Percentiles rank a stretch among this genome's conserved stretches.
These are phyloP conservation scores for Aspergillus sp. DNA, from an alignment of 2,329 filamentous ascomycete species.

Conservation along the genomic window DNA sequence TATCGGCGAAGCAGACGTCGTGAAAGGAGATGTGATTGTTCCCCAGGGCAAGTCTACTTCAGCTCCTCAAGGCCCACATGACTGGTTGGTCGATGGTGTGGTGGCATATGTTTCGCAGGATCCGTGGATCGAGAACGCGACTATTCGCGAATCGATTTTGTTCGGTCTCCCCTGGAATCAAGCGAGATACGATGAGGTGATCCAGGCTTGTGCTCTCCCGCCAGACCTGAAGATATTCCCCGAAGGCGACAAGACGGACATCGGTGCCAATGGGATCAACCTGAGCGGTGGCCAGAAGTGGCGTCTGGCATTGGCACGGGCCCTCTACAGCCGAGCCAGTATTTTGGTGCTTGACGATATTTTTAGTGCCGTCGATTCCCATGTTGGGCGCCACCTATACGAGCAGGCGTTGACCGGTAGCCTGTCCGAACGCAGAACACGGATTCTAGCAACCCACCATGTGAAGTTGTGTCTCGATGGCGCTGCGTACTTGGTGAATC, in stretches of 20 bases:
- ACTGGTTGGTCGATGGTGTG: slow-evolving; percentile 69
- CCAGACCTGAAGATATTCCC: slow-evolving; percentile 73
- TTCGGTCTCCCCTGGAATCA: slow-evolving; percentile 70
- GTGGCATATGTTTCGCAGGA: slow-evolving; percentile 74
- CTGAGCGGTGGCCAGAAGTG: slow-evolving; percentile 81
- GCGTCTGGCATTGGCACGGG: slow-evolving; percentile 73
- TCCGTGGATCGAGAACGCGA: slow-evolving; percentile 80
- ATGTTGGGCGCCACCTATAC: slow-evolving; percentile 74
- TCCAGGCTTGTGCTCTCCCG: slow-evolving; percentile 68
- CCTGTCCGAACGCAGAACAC: slow-evolving; percentile 65
- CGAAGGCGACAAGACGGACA: slow-evolving; percentile 74
- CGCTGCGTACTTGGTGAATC: slow-evolving; percentile 2
- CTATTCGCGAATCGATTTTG: slow-evolving; percentile 72
- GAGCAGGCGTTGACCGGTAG: slow-evolving; percentile 71
- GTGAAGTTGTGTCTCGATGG: neutral
- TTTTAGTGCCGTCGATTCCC: slow-evolving; percentile 75
- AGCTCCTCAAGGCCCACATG: slow-evolving; percentile 47
- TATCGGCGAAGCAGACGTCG: slow-evolving; percentile 70
- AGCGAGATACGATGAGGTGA: slow-evolving; percentile 65
- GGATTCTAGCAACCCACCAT: slow-evolving; percentile 74
- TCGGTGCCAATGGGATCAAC: slow-evolving; percentile 79
- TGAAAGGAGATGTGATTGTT: slow-evolving; percentile 59
- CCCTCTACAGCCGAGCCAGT: slow-evolving; percentile 72
- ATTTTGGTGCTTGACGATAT: slow-evolving; percentile 77
- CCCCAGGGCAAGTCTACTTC: slow-evolving; percentile 53